These are phyloP conservation scores for Tylopilus sp. DNA, from an alignment of 1,284 basidiomycete species.

Conservation along the genomic window DNA sequence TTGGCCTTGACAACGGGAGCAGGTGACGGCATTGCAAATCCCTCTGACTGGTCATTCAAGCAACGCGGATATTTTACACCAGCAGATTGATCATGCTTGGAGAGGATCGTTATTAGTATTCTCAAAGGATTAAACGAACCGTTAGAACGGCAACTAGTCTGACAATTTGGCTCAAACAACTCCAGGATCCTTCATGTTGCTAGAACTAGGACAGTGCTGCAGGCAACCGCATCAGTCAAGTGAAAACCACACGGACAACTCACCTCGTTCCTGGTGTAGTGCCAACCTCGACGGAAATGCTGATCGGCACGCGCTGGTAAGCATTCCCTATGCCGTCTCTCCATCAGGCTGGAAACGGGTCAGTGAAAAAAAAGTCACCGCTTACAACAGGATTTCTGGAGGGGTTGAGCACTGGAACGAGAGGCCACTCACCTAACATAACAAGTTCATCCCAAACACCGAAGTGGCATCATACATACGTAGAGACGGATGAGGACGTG, in stretches of 20 bases:
- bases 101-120: no score
- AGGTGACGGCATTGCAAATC: no score
- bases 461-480: no score
- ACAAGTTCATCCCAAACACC: slow-evolving; percentile 36
- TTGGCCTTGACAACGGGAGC: no score
- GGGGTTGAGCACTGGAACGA: slow-evolving; percentile 1
- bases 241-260: neutral
- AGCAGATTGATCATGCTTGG: no score
- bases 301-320: slow-evolving; percentile 17
- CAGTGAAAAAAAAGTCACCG: neutral
- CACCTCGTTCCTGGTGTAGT: slow-evolving; percentile 29
- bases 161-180: neutral
- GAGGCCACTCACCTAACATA: slow-evolving; percentile 41
- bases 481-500: slow-evolving; percentile 39
- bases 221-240: neutral
- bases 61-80: no score
- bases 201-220: neutral
- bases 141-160: no score
- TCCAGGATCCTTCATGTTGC: slow-evolving; percentile 1
- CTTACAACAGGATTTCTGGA: slow-evolving; percentile 48
- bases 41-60: no score
- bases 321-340: slow-evolving; percentile 3
- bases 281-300: slow-evolving; percentile 29
- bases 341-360: slow-evolving; percentile 23
- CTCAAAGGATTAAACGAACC: no score